A percentile compares a stretch with the other conserved stretches of the same genome.
Conservation (phyloP, 345 rosid species). For the Limnanthes douglasii region DNA sequence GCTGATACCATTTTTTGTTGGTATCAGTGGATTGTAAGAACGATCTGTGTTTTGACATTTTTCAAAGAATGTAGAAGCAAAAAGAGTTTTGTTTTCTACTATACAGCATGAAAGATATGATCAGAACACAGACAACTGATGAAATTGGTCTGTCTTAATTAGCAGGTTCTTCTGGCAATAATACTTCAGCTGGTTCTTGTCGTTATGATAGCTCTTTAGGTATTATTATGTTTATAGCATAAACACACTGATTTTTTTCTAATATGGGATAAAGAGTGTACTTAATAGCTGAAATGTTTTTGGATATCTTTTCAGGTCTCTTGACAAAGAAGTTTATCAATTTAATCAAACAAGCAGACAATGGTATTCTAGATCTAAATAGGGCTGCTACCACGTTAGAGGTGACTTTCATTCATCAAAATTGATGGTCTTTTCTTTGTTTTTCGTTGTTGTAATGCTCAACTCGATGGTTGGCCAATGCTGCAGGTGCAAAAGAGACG, state of each 20-base stretch:
- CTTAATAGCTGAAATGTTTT: background rate
- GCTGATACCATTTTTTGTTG: conserved; percentile 2
- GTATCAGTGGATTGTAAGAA: too few relatives aligned
- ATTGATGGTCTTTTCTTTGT: too few relatives aligned
- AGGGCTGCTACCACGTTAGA: conserved; percentile 91
- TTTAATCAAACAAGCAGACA: conserved; percentile 92
- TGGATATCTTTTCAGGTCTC: conserved; percentile 44
- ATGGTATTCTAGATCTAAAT: conserved; percentile 91
- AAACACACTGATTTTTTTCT: conserved; percentile 1
- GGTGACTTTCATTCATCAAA: too few relatives aligned
- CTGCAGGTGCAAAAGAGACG: conserved; percentile 94
- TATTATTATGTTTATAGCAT: conserved; percentile 18
- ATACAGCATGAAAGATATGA: conserved; percentile 4
- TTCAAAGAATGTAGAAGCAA: too few relatives aligned
- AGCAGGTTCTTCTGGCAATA: conserved; percentile 88
- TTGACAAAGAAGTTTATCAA: conserved; percentile 94
- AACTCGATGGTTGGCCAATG: conserved; percentile 10
- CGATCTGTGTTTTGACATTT: background rate
- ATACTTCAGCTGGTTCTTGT: conserved; percentile 71
- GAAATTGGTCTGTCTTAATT: conserved; percentile 16
- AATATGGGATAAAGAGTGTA: background rate
- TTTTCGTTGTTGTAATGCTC: background rate
- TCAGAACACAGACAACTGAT: conserved; percentile 7
- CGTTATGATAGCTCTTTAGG: conserved; percentile 98
- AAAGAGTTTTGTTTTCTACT: too few relatives aligned